Conservation (phyloP, 2,329 filamentous ascomycete genomes). For the Nothophaeocryptopus gaeumannii region DNA sequence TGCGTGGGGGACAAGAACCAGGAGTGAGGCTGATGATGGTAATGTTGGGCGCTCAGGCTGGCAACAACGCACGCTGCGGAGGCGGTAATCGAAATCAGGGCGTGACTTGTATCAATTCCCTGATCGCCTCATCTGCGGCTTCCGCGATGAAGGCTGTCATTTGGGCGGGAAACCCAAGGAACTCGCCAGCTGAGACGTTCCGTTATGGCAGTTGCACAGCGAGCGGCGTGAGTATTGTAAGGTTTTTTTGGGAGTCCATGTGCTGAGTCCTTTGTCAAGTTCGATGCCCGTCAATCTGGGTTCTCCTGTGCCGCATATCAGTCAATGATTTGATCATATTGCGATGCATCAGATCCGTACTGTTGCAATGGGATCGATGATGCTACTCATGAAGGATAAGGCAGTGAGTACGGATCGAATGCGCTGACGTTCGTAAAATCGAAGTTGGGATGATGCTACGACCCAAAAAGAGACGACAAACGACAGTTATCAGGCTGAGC, state of each 20-base stretch:
- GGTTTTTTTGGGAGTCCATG: neutral
- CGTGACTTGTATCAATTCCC: slow-evolving; percentile 44
- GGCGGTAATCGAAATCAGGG: slow-evolving; percentile 51
- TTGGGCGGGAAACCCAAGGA: slow-evolving; percentile 48
- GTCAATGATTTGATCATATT: slow-evolving; percentile 62
- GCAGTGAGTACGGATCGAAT: slow-evolving; percentile 57
- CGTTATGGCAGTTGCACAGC: slow-evolving; percentile 60
- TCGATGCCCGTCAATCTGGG: slow-evolving; percentile 57
- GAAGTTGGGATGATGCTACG: slow-evolving; percentile 39
- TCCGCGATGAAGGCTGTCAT: slow-evolving; percentile 29
- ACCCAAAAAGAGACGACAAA: no score
- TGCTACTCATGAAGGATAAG: slow-evolving; percentile 62
- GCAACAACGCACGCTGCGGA: slow-evolving; percentile 61
- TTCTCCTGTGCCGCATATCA: slow-evolving; percentile 55
- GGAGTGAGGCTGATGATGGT: slow-evolving; percentile 29
- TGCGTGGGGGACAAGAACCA: neutral
- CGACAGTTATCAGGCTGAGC: no score
- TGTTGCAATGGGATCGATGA: slow-evolving; percentile 64
- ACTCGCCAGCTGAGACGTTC: slow-evolving; percentile 56
- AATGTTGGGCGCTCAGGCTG: slow-evolving; percentile 58
- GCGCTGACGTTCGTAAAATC: slow-evolving; percentile 59
- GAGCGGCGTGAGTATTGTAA: slow-evolving; percentile 52
- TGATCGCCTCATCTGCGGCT: slow-evolving; percentile 19
- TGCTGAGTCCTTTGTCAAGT: slow-evolving; percentile 43
- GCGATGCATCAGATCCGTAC: slow-evolving; percentile 53